Conservation (phyloP, 1,284 basidiomycete genomes). For the Rhodotorula sp. region DNA sequence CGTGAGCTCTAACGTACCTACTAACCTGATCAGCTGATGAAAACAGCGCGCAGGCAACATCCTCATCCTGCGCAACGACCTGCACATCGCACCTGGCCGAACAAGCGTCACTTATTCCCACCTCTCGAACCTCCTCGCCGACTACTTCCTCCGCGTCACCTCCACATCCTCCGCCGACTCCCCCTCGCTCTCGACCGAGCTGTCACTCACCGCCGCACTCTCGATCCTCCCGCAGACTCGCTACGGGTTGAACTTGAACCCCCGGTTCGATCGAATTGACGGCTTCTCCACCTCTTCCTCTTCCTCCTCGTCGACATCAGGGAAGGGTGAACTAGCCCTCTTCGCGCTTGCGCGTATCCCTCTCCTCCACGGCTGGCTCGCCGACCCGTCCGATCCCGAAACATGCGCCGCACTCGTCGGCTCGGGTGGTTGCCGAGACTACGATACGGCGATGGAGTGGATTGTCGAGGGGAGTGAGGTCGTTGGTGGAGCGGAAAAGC, state of each 20-base stretch:
- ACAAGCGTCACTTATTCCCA: conserved; percentile 74
- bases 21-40: conserved; percentile 12
- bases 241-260: conserved; percentile 82
- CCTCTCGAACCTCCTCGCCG: conserved; percentile 74
- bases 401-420: conserved; percentile 55
- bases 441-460: conserved; percentile 61
- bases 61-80: conserved; percentile 72
- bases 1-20: background rate
- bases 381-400: conserved; percentile 63
- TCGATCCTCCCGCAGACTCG: conserved; percentile 74
- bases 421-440: conserved; percentile 51
- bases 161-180: conserved; percentile 46
- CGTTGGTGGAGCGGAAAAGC: conserved; percentile 57
- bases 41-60: conserved; percentile 65
- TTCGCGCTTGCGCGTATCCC: conserved; percentile 77
- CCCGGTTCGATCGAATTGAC: conserved; percentile 66
- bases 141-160: conserved; percentile 65
- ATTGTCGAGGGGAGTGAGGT: conserved; percentile 74
- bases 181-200: background rate
- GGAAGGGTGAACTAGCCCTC: conserved; percentile 68
- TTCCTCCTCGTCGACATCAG: background rate
- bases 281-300: conserved; percentile 61
- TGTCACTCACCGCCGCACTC: conserved; percentile 71
- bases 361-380: conserved; percentile 89
- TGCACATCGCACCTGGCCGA: conserved; percentile 64